These are phyloP conservation scores for Eremothecium coryli DNA, from an alignment of 1,139 yeast species.

Conservation along the genomic window DNA sequence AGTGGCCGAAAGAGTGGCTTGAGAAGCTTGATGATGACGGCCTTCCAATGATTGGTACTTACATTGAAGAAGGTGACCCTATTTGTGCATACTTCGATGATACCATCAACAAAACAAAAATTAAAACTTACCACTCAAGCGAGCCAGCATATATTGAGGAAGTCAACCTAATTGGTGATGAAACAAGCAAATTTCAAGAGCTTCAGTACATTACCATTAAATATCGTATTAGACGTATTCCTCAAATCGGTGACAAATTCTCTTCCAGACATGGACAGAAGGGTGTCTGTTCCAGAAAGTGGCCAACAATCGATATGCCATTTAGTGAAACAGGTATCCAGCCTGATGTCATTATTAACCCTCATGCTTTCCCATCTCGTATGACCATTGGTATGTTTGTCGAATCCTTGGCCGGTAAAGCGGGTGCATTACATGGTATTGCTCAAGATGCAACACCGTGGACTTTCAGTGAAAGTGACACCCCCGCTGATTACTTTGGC, in stretches of 20 bases:
- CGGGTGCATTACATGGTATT: conserved; percentile 96
- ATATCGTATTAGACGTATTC: conserved; percentile 83
- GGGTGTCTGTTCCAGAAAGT: conserved; percentile 97
- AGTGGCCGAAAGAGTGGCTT: conserved; percentile 87
- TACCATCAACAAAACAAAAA: conserved; percentile 80
- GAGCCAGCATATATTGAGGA: conserved; percentile 96
- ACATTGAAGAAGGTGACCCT: conserved; percentile 93
- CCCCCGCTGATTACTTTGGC: conserved; percentile 97
- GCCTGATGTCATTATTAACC: conserved; percentile 95
- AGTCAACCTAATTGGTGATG: conserved; percentile 87
- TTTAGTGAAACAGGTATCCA: conserved; percentile 92
- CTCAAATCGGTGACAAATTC: conserved; percentile 94
- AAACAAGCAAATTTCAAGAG: conserved; percentile 58
- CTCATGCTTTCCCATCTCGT: conserved; percentile 99
- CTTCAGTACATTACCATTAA: conserved; percentile 82
- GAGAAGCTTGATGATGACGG: conserved; percentile 88
- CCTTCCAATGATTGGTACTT: conserved; percentile 78
- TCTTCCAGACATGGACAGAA: conserved; percentile 98
- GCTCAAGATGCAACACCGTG: conserved; percentile 98
- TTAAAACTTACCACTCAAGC: conserved; percentile 84
- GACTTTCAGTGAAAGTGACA: conserved; percentile 82
- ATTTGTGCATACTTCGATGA: conserved; percentile 90
- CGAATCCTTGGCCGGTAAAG: conserved; percentile 94
- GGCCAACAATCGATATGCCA: conserved; percentile 97
- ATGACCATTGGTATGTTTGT: conserved; percentile 99